Percentiles rank a stretch among this genome's conserved stretches.
Evolutionary conservation across 202 grass and related monocot species (phyloP).

Genomic region (Carex arenaria): DNA sequence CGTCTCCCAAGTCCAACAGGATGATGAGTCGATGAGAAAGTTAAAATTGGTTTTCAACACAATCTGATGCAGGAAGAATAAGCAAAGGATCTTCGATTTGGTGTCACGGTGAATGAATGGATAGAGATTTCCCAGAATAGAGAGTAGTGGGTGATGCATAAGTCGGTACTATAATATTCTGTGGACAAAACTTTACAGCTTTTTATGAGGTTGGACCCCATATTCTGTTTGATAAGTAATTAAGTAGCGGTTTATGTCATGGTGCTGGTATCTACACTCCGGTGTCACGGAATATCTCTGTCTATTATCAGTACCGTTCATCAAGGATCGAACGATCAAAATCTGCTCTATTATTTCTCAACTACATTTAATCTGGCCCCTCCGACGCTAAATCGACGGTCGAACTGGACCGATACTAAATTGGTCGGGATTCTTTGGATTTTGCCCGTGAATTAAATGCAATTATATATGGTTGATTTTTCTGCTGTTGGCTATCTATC

Average conservation of each 20-base stretch:
- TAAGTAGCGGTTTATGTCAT: background rate
- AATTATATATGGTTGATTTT: background rate
- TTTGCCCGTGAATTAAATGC: too few relatives aligned
- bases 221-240: background rate
- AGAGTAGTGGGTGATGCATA: background rate
- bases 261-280: background rate
- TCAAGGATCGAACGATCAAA: background rate
- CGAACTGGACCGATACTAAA: too few relatives aligned
- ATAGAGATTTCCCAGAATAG: slow-evolving; percentile 13
- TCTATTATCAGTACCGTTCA: background rate
- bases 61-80: background rate
- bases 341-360: background rate
- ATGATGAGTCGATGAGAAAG: background rate
- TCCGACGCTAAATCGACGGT: background rate
- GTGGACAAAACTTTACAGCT: background rate
- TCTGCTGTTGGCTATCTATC: background rate
- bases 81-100: background rate
- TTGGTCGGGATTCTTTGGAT: too few relatives aligned
- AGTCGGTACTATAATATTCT: background rate
- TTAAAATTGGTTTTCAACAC: background rate
- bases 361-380: background rate
- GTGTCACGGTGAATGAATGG: slow-evolving; percentile 2
- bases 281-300: too few relatives aligned
- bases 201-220: background rate
- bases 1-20: too few relatives aligned